phyloP scores from a whole-genome alignment of 2,329 filamentous ascomycete genomes.

The Diaporthe aspalathi region DNA sequence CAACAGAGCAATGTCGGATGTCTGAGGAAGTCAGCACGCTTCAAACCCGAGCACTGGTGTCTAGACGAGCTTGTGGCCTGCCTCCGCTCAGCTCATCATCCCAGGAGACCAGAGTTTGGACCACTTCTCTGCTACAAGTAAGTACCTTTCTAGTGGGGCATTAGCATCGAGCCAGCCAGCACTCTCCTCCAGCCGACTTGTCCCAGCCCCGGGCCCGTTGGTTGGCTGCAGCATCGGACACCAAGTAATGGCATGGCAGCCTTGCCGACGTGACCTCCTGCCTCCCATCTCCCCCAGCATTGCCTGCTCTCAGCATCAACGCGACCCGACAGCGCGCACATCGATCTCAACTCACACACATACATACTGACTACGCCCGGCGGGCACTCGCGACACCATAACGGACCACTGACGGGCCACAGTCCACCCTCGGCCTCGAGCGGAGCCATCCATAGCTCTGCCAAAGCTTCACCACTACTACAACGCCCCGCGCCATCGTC shows the following conservation, averaged over 20 bases:
- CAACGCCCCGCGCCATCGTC: neutral
- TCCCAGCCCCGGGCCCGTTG: neutral
- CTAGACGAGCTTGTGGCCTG: neutral
- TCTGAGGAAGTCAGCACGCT: neutral
- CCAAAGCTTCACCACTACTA: conserved; percentile 3
- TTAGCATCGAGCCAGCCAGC: neutral
- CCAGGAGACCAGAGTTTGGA: no score
- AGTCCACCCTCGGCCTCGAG: neutral
- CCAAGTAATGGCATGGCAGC: conserved; percentile 10
- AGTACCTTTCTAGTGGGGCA: neutral
- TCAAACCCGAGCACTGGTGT: neutral
- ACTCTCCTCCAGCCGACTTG: neutral
- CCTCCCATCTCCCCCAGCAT: neutral
- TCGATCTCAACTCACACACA: neutral
- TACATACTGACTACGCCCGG: neutral
- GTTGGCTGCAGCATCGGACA: conserved; percentile 8
- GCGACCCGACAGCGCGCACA: neutral
- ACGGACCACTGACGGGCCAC: neutral
- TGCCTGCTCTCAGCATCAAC: neutral
- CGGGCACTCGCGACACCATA: neutral
- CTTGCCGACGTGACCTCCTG: conserved; percentile 27
- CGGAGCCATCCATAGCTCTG: neutral
- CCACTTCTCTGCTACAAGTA: neutral
- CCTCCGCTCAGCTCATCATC: no score
- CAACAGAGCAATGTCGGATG: neutral